Evolutionary conservation across 495 filamentous ascomycete genomes (phyloP), one percentile per base, ranked within the genome.

Genomic region (Bombardia bombarda): DNA sequence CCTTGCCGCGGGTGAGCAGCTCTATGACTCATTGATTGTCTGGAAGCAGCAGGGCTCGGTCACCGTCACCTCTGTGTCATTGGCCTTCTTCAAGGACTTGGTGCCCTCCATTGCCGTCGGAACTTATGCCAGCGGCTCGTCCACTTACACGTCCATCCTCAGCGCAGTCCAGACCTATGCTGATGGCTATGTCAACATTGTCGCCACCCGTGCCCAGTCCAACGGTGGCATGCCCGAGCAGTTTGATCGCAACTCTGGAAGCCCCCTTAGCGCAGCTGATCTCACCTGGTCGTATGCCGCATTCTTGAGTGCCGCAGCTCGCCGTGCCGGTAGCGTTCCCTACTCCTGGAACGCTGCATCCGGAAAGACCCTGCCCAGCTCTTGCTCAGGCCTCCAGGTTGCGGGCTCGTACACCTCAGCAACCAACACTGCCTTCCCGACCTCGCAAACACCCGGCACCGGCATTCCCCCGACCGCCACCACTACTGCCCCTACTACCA

Each of bases 281-380:
- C 63, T 86, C 13, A 85, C 82, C 13, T 86, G 82, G 82, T 83
- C 76, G 10, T 83, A 79, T 52, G 75, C 77, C 3, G 62, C 78
- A n/a, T 81, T 83, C 62, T 51, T 81, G 28, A 77, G 78, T 6
- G 76, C 75, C 31, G 65, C 73, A 19, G 69, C 62, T n/a, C 60
- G 68, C 36, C 60, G 69, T 35, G 57, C 59, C 21, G 67, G 70
- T 40, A 47, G 69, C 8, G 63, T 78, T 8, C 80, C 80, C 0
- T 49, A 70, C 3, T 70, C 78, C 3, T 82, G 77, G 55, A 61
- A 68, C 17, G 60, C 65, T 7, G 66, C 66, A 3, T 66, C 61
- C 30, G 54, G 50, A 25, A 67, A 58, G 44, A 72, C 68, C 1
- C 64, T 84, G 0, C 81, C 83, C 1, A 52, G 63, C 3, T 50